Evolutionary conservation across 139 green algal genomes (phyloP).

Genomic region (Parachlorella kessleri): DNA sequence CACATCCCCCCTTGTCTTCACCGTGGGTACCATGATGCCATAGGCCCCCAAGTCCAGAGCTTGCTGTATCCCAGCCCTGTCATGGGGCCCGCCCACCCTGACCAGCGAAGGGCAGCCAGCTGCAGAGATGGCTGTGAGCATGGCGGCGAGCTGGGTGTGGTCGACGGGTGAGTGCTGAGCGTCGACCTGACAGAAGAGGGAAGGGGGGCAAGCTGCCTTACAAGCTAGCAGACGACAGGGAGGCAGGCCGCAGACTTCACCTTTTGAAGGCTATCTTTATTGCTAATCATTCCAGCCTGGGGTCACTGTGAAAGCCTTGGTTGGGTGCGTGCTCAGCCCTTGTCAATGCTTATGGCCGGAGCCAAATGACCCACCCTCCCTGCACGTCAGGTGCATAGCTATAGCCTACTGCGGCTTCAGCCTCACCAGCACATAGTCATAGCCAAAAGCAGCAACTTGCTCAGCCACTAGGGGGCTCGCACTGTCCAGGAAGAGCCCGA

Average conservation of each 20-base stretch:
- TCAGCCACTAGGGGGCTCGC: slow-evolving; percentile 25
- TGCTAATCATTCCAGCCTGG: too few relatives aligned
- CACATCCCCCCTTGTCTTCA: slow-evolving; percentile 11
- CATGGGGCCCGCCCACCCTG: background rate
- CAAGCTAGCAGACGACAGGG: too few relatives aligned
- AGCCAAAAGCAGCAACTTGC: slow-evolving; percentile 14
- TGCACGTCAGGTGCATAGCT: too few relatives aligned
- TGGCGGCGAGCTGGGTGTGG: slow-evolving; percentile 3
- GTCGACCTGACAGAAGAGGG: slow-evolving; percentile 15
- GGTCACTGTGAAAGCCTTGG: too few relatives aligned
- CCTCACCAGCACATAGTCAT: slow-evolving; percentile 21
- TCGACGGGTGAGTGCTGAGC: slow-evolving; percentile 29
- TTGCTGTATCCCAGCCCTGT: slow-evolving; percentile 4
- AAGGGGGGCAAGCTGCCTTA: too few relatives aligned
- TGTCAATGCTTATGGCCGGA: too few relatives aligned
- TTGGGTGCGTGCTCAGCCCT: too few relatives aligned
- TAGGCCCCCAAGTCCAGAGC: slow-evolving; percentile 9
- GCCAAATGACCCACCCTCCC: too few relatives aligned
- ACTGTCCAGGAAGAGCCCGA: slow-evolving; percentile 33
- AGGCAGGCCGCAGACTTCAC: too few relatives aligned
- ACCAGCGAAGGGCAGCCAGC: slow-evolving; percentile 23
- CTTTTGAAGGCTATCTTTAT: too few relatives aligned
- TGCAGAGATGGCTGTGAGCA: slow-evolving; percentile 31
- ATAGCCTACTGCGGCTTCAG: too few relatives aligned
- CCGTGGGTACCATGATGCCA: slow-evolving; percentile 15